A percentile compares a stretch with the other conserved stretches of the same genome.
phyloP scores from a whole-genome alignment of 2,329 filamentous ascomycete species.

The Scedosporium aurantiacum region DNA sequence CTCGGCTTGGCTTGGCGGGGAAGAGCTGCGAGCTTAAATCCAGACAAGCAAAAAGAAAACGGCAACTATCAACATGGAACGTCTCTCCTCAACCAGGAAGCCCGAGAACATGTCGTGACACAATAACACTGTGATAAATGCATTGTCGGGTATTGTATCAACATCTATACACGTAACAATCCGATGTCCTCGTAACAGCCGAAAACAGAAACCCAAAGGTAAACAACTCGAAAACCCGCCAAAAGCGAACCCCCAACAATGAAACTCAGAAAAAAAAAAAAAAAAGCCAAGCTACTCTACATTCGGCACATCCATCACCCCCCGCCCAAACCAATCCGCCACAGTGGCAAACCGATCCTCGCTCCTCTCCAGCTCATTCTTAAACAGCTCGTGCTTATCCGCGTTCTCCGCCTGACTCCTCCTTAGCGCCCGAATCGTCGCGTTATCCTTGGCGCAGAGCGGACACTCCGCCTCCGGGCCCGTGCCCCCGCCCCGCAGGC shows the following conservation, averaged over 20 bases:
- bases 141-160: neutral
- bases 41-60: too few relatives aligned
- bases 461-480: slow-evolving; percentile 69
- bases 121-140: neutral
- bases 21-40: neutral
- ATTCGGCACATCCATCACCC: slow-evolving; percentile 56
- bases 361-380: slow-evolving; percentile 63
- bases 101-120: too few relatives aligned
- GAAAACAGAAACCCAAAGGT: too few relatives aligned
- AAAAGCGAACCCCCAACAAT: too few relatives aligned
- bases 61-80: too few relatives aligned
- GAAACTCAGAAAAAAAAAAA: neutral
- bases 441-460: slow-evolving; percentile 71
- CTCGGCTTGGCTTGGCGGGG: neutral
- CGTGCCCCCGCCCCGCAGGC: slow-evolving; percentile 43
- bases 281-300: too few relatives aligned
- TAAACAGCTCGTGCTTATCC: slow-evolving; percentile 80
- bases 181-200: neutral
- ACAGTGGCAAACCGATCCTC: slow-evolving; percentile 82
- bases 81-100: too few relatives aligned
- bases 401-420: slow-evolving; percentile 78
- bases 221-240: too few relatives aligned
- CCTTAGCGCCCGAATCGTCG: slow-evolving; percentile 78
- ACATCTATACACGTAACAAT: neutral
- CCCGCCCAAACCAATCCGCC: slow-evolving; percentile 87